Base-by-base conservation (phyloP, 805 yeast genomes). In the Brettanomyces custersianus region DNA sequence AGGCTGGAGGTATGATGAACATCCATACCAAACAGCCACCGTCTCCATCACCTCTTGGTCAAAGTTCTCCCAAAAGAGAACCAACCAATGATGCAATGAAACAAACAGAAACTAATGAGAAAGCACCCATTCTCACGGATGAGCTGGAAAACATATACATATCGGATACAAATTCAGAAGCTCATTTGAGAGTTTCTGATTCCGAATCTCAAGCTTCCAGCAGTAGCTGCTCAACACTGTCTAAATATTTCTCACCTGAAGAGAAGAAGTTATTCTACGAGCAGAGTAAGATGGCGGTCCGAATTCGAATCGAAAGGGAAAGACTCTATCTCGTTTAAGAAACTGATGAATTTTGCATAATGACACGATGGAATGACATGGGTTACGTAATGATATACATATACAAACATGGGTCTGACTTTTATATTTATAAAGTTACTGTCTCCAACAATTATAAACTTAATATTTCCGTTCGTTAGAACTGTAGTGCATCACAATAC, bases 401-500 rank as follows among this genome's bases (percentile, higher is more conserved):
- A 17, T 18, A 6, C 20, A 29, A 13, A 29, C 18, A 7, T 17
- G 24, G 12, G 33, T 6, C 10, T 19, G 31, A 15, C 15, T 13
- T n/a, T n/a, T n/a, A n/a, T n/a, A n/a, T n/a, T n/a, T n/a, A n/a
- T n/a, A n/a, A n/a, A n/a, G n/a, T n/a, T n/a, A n/a, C n/a, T n/a
- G n/a, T n/a, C n/a, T n/a, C n/a, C n/a, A n/a, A n/a, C n/a, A n/a
- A n/a, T n/a, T n/a, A n/a, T n/a, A n/a, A n/a, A n/a, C n/a, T n/a
- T n/a, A n/a, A n/a, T n/a, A n/a, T n/a, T n/a, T n/a, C n/a, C n/a
- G n/a, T n/a, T 9, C n/a, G 6, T 36, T 35, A 60, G 40, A 60
- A 56, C 34, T 60, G 65, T 35, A 60, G 41, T 1, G 65, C 65
- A 40, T 60, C 65, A 34, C 63, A 60, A 32, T 60, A 60, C 36